These are phyloP conservation scores for Flagelloscypha sp. DNA, from an alignment of 768 basidiomycete genomes.

Conservation along the genomic window DNA sequence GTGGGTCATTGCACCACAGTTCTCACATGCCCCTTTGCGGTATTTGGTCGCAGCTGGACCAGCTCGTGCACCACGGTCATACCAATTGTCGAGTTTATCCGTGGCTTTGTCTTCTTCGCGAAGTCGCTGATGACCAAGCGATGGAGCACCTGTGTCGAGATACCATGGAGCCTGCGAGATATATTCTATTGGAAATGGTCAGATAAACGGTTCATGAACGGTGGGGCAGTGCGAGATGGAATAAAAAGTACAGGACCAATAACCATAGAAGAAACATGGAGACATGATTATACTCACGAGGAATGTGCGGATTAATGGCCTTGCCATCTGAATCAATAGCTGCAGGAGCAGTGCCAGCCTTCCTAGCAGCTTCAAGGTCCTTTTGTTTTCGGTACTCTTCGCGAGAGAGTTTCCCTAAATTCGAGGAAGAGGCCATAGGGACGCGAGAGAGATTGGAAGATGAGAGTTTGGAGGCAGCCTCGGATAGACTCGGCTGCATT, in stretches of 20 bases:
- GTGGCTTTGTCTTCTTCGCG: constrained; percentile 48
- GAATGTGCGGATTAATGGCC: constrained; percentile 98
- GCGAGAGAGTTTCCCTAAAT: constrained; percentile 76
- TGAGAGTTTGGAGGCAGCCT: no score
- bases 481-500: no score
- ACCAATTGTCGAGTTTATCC: constrained; percentile 82
- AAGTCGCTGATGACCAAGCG: constrained; percentile 89
- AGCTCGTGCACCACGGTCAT: constrained; percentile 75
- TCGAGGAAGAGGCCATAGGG: constrained; percentile 32
- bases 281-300: constrained; percentile 58
- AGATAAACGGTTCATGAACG: constrained; percentile 6
- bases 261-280: no score
- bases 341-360: constrained; percentile 95
- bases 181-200: constrained; percentile 55
- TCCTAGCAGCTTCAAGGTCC: constrained; percentile 95
- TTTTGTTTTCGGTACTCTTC: constrained; percentile 95
- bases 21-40: constrained; percentile 97
- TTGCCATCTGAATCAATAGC: constrained; percentile 92
- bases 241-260: no score
- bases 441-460: no score
- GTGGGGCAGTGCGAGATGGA: background rate
- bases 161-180: constrained; percentile 99
- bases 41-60: constrained; percentile 95
- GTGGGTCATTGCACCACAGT: constrained; percentile 96
- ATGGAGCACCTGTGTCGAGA: constrained; percentile 88